These are phyloP conservation scores for Apiotrichum domesticum DNA, from an alignment of 1,284 basidiomycete species.

Conservation along the genomic window DNA sequence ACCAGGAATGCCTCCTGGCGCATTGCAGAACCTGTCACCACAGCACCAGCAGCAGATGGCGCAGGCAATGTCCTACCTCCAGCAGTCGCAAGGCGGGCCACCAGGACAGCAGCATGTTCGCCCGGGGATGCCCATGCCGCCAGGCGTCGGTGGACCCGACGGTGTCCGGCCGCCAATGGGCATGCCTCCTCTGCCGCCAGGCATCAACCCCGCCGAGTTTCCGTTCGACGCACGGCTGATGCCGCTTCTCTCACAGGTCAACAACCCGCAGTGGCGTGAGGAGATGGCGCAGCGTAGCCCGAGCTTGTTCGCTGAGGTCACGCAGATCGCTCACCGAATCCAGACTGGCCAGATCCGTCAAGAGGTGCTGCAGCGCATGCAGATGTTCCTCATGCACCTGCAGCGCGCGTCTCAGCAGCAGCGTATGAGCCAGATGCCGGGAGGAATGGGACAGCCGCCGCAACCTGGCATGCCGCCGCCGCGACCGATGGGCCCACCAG, in stretches of 20 bases:
- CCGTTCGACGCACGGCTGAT: constrained; percentile 39
- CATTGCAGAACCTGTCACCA: constrained; percentile 18
- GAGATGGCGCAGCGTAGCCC: constrained; percentile 33
- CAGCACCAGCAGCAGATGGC: constrained; percentile 35
- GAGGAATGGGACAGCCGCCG: neutral
- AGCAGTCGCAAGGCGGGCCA: constrained; percentile 2
- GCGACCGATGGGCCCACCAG: constrained; percentile 8
- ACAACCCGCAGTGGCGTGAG: constrained; percentile 29
- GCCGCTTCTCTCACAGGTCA: constrained; percentile 20
- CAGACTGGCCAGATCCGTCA: constrained; percentile 24
- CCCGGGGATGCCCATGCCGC: constrained; percentile 7
- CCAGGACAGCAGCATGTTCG: constrained; percentile 5
- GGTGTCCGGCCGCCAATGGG: constrained; percentile 4
- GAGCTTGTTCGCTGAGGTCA: constrained; percentile 16
- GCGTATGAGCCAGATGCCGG: constrained; percentile 1
- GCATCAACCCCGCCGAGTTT: constrained; percentile 29
- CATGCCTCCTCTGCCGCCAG: constrained; percentile 12
- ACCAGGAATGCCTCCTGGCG: constrained; percentile 6
- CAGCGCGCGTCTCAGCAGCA: constrained; percentile 3
- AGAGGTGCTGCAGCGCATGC: constrained; percentile 36
- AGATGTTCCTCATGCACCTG: constrained; percentile 25
- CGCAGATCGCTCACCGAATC: constrained; percentile 18
- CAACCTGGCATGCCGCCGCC: constrained; percentile 6
- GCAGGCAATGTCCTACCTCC: constrained; percentile 26
- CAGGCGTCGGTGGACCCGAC: neutral